Conservation (phyloP, 1,284 basidiomycete species). For the Ceratobasidium sp. region DNA sequence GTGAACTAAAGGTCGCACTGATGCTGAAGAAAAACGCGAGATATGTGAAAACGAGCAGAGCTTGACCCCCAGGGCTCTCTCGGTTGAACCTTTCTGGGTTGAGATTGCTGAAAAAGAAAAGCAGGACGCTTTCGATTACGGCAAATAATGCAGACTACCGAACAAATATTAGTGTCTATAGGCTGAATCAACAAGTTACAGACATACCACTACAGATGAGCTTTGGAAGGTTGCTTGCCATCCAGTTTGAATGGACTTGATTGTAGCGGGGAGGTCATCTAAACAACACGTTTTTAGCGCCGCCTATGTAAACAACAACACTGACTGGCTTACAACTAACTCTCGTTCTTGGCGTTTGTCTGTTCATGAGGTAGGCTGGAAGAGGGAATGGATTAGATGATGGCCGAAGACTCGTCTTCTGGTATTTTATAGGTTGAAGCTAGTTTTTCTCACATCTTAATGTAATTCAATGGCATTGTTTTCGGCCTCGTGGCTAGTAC, state of each 20-base stretch:
- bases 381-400: neutral
- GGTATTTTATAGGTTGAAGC: neutral
- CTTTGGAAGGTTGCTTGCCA: constrained; percentile 30
- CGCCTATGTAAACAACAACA: neutral
- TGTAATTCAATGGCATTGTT: neutral
- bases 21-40: constrained; percentile 28
- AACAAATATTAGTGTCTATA: neutral
- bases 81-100: neutral
- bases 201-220: constrained; percentile 27
- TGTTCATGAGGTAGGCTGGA: neutral
- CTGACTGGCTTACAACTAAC: neutral
- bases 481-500: too few species aligned
- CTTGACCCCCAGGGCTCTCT: neutral
- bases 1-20: constrained; percentile 27
- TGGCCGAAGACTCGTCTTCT: neutral
- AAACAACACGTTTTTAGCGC: neutral
- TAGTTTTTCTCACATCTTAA: neutral
- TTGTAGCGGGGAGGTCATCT: constrained; percentile 28
- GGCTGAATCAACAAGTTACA: neutral
- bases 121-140: constrained; percentile 8
- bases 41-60: constrained; percentile 2
- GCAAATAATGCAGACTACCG: constrained; percentile 17
- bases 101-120: constrained; percentile 19
- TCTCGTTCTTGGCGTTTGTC: neutral
- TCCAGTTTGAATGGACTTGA: constrained; percentile 28